phyloP scores from a whole-genome alignment of 176 grass and related monocot species.

The Avena atlantica region DNA sequence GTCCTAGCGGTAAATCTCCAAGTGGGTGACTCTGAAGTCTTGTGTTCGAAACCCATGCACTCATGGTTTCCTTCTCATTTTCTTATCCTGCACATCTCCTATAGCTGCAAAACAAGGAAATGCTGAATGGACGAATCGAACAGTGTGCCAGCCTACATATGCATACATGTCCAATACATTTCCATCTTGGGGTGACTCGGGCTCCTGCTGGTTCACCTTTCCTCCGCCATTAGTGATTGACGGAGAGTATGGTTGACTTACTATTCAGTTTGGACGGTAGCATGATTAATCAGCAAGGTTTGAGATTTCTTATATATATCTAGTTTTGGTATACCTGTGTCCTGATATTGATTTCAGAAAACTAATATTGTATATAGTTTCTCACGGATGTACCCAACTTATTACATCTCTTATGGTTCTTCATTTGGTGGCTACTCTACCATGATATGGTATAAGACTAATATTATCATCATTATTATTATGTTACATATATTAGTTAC shows the following conservation, averaged over 20 bases:
- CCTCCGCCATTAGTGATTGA: background rate
- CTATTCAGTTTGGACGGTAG: conserved; percentile 4
- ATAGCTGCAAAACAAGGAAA: conserved; percentile 18
- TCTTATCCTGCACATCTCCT: conserved; percentile 2
- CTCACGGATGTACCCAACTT: background rate
- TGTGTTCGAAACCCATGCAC: background rate
- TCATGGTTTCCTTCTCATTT: conserved; percentile 7
- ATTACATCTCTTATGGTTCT: conserved; percentile 1
- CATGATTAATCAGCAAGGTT: background rate
- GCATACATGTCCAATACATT: background rate
- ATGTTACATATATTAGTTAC: background rate
- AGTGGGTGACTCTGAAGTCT: background rate
- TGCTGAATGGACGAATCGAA: background rate
- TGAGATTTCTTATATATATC: conserved; percentile 10
- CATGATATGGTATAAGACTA: background rate
- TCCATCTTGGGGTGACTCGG: background rate
- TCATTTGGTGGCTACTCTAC: conserved; percentile 5
- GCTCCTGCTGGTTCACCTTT: conserved; percentile 26
- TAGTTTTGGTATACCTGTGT: conserved; percentile 26
- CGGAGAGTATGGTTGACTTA: background rate
- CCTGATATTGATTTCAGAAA: conserved; percentile 20
- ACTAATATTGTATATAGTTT: conserved; percentile 8
- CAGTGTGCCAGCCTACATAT: background rate
- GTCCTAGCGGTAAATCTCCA: background rate
- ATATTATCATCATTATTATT: background rate